A percentile compares a stretch with the other conserved stretches of the same genome.
Conservation (phyloP, 352 stramenopile genomes). For the Ophiocytium majus region DNA sequence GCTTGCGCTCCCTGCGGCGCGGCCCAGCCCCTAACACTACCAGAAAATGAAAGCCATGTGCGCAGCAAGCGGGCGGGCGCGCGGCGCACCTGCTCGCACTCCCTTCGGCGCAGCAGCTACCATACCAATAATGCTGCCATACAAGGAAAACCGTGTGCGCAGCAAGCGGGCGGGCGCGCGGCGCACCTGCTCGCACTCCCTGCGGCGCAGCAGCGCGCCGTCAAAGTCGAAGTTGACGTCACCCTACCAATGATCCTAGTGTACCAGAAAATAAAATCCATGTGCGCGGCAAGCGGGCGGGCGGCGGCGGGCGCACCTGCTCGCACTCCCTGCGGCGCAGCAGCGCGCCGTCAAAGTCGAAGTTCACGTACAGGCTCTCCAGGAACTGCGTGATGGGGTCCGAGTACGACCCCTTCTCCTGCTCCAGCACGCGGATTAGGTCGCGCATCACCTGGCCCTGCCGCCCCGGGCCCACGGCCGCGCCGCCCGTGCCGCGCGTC, state of each 20-base stretch:
- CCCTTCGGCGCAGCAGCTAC: too few relatives aligned
- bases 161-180: too few relatives aligned
- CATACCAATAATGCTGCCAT: too few relatives aligned
- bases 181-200: slow-evolving; percentile 68
- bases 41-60: too few relatives aligned
- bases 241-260: too few relatives aligned
- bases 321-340: slow-evolving; percentile 70
- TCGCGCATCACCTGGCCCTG: slow-evolving; percentile 80
- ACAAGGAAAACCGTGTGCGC: too few relatives aligned
- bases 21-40: too few relatives aligned
- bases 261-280: too few relatives aligned
- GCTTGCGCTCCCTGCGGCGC: too few relatives aligned
- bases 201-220: slow-evolving; percentile 82
- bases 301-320: slow-evolving; percentile 70
- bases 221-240: slow-evolving; percentile 99
- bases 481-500: slow-evolving; percentile 74
- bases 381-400: slow-evolving; percentile 91
- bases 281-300: too few relatives aligned
- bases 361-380: slow-evolving; percentile 94
- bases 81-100: too few relatives aligned
- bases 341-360: slow-evolving; percentile 97
- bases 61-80: too few relatives aligned
- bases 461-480: background rate
- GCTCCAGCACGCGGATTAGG: slow-evolving; percentile 89
- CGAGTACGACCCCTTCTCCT: slow-evolving; percentile 72